These are phyloP conservation scores for Allium fistulosum DNA, from an alignment of 106 monocot genomes.

Conservation along the genomic window DNA sequence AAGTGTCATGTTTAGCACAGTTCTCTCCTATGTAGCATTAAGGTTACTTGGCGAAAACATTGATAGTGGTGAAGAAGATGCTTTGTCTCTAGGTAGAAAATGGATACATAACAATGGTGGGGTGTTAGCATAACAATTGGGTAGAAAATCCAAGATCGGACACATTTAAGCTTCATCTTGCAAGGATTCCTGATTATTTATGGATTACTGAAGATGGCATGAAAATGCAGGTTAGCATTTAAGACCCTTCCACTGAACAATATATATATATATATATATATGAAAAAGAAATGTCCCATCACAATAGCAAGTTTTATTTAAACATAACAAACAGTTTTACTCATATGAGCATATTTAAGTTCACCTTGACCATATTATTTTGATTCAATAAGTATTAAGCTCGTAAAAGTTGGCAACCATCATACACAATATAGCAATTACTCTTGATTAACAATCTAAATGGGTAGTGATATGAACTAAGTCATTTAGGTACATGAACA, in stretches of 20 bases:
- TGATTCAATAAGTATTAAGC: too few relatives aligned
- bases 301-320: too few relatives aligned
- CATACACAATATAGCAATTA: too few relatives aligned
- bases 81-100: conserved; percentile 21
- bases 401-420: too few relatives aligned
- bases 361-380: too few relatives aligned
- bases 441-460: too few relatives aligned
- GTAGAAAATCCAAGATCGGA: conserved; percentile 87
- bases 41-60: conserved; percentile 27
- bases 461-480: background rate
- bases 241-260: background rate
- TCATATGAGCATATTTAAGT: too few relatives aligned
- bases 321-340: too few relatives aligned
- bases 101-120: conserved; percentile 42
- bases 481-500: background rate
- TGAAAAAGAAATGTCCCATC: too few relatives aligned
- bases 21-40: conserved; percentile 23
- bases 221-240: conserved; percentile 69
- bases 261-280: too few relatives aligned
- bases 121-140: conserved; percentile 52
- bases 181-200: conserved; percentile 72
- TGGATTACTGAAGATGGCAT: conserved; percentile 98
- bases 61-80: conserved; percentile 13
- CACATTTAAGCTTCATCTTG: conserved; percentile 81
- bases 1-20: conserved; percentile 38